These are phyloP conservation scores for Trichoderma orchidacearum DNA, from an alignment of 495 filamentous ascomycete species.

Conservation along the genomic window DNA sequence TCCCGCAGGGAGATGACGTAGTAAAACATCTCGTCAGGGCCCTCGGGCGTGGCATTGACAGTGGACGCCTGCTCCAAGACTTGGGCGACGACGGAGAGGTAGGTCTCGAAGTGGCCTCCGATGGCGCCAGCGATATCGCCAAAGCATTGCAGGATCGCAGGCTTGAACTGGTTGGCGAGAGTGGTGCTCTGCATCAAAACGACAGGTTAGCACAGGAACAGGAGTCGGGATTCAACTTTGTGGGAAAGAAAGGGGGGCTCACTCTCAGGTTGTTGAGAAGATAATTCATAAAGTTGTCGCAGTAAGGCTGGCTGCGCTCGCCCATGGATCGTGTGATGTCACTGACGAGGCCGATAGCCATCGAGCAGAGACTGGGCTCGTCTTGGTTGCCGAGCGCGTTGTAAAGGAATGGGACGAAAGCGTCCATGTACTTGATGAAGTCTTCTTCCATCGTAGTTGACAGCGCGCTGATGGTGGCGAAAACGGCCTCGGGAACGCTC, in stretches of 20 bases:
- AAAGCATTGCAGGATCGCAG: slow-evolving; percentile 93
- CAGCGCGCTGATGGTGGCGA: slow-evolving; percentile 76
- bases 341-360: slow-evolving; percentile 94
- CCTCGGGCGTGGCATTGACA: slow-evolving; percentile 57
- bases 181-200: slow-evolving; percentile 39
- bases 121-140: slow-evolving; percentile 97
- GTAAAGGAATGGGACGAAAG: slow-evolving; percentile 81
- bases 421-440: slow-evolving; percentile 92
- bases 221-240: neutral
- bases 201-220: slow-evolving; percentile 20
- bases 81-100: slow-evolving; percentile 79
- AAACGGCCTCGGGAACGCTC: slow-evolving; percentile 84
- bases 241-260: slow-evolving; percentile 19
- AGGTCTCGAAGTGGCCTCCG: slow-evolving; percentile 79
- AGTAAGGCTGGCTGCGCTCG: slow-evolving; percentile 80
- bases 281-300: slow-evolving; percentile 95
- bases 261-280: slow-evolving; percentile 81
- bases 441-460: slow-evolving; percentile 81
- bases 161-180: slow-evolving; percentile 92
- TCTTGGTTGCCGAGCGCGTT: slow-evolving; percentile 90
- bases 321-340: slow-evolving; percentile 88
- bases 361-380: slow-evolving; percentile 82
- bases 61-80: slow-evolving; percentile 85
- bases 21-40: slow-evolving; percentile 81
- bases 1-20: slow-evolving; percentile 90